Evolutionary conservation across 257 asterid genomes (phyloP).

Genomic region (Solanum lycopersicoides): DNA sequence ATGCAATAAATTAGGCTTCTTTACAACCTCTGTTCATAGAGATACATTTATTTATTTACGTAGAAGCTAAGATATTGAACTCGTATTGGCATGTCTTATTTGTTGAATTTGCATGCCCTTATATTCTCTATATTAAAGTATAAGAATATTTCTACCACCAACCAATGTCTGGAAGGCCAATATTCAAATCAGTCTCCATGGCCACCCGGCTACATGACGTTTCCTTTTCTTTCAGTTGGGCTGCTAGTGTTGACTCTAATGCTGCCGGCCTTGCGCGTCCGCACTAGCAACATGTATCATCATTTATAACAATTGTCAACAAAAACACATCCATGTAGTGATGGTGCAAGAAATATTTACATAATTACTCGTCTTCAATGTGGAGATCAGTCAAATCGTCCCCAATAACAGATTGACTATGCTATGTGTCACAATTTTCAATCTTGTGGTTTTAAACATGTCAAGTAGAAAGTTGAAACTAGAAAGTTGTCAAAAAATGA

Average conservation of each 20-base stretch:
- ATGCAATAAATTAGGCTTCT: neutral
- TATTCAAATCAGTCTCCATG: constrained; percentile 19
- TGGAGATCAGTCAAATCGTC: neutral
- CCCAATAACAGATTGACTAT: neutral
- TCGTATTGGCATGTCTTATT: neutral
- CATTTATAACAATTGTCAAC: neutral
- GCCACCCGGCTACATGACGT: constrained; percentile 7
- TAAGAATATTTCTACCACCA: neutral
- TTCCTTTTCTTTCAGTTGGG: neutral
- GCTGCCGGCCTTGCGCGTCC: neutral
- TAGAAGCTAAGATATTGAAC: neutral
- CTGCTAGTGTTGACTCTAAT: neutral
- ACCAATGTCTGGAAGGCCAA: constrained; percentile 17
- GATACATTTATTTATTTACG: neutral
- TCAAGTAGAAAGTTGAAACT: too few species aligned
- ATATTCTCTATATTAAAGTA: neutral
- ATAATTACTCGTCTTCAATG: neutral
- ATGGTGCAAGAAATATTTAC: neutral
- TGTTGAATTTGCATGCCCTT: neutral
- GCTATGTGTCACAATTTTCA: too few species aligned
- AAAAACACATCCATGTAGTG: neutral
- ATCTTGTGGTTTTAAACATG: too few species aligned
- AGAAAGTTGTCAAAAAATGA: too few species aligned
- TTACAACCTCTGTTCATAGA: neutral
- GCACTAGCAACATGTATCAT: neutral